These are phyloP conservation scores for Leishmania mexicana DNA, from an alignment of 208 protist species.

Conservation along the genomic window DNA sequence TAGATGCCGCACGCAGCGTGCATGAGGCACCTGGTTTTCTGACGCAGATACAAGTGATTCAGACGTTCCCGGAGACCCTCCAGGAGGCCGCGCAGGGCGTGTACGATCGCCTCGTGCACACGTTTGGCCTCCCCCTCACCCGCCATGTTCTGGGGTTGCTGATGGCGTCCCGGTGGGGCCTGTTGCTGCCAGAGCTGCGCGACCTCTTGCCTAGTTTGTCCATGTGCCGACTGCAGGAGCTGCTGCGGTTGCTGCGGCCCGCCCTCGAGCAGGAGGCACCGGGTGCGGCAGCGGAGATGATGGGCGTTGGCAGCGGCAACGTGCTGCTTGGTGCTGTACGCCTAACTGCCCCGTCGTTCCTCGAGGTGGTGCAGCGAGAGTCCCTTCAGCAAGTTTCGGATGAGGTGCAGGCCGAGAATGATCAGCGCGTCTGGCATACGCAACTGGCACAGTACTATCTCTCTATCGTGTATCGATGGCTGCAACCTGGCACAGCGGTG, in stretches of 20 bases:
- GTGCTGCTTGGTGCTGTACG: conserved; percentile 41
- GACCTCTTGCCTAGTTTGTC: conserved; percentile 45
- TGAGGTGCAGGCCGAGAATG: conserved; percentile 37
- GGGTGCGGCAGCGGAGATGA: conserved; percentile 13
- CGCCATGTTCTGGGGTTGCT: conserved; percentile 58
- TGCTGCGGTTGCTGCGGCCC: conserved; percentile 76
- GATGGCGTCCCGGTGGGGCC: conserved; percentile 60
- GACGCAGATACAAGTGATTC: conserved; percentile 42
- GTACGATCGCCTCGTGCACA: conserved; percentile 41
- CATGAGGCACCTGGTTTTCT: conserved; percentile 59
- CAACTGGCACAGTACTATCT: conserved; percentile 59
- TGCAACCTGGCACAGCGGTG: conserved; percentile 6
- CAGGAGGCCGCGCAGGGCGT: conserved; percentile 49
- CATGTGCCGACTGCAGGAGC: conserved; percentile 54
- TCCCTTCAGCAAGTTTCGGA: conserved; percentile 14
- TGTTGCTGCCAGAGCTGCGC: conserved; percentile 66
- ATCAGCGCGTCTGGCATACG: conserved; percentile 61
- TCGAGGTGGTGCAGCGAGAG: conserved; percentile 32
- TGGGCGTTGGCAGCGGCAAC: conserved; percentile 38
- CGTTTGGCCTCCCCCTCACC: conserved; percentile 53
- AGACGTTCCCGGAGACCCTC: conserved; percentile 60
- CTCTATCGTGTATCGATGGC: conserved; percentile 38
- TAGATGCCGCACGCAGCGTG: conserved; percentile 52
- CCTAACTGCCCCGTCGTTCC: conserved; percentile 50
- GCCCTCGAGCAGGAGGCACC: conserved; percentile 36